Conservation (phyloP, 805 yeast species). For the Candida takata region DNA sequence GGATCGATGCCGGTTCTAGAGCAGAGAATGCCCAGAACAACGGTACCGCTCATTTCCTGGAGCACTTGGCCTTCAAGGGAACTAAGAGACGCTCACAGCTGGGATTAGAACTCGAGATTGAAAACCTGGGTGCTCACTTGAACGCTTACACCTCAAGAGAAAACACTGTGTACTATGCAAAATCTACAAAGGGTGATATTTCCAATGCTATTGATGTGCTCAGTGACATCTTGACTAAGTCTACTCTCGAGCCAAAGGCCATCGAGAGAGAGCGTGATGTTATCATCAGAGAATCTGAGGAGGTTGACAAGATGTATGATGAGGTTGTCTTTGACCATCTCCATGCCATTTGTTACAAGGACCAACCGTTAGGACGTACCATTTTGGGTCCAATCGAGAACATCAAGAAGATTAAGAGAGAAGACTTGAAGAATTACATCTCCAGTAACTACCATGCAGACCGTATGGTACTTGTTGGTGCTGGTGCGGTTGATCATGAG, state of each 20-base stretch:
- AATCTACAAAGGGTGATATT: slow-evolving; percentile 72
- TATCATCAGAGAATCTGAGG: slow-evolving; percentile 92
- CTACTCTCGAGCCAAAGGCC: slow-evolving; percentile 74
- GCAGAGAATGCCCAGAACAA: slow-evolving; percentile 81
- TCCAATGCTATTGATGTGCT: slow-evolving; percentile 82
- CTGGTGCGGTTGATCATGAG: slow-evolving; percentile 89
- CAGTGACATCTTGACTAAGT: slow-evolving; percentile 82
- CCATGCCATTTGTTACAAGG: slow-evolving; percentile 85
- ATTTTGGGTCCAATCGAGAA: slow-evolving; percentile 91
- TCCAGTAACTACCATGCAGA: slow-evolving; percentile 87
- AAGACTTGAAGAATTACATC: slow-evolving; percentile 75
- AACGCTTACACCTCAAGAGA: slow-evolving; percentile 99
- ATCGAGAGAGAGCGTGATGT: slow-evolving; percentile 96
- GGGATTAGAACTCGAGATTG: slow-evolving; percentile 85
- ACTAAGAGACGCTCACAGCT: slow-evolving; percentile 75
- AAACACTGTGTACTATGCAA: slow-evolving; percentile 94
- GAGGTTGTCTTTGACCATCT: slow-evolving; percentile 96
- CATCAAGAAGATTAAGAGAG: slow-evolving; percentile 70
- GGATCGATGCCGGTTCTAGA: slow-evolving; percentile 98
- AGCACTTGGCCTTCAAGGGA: slow-evolving; percentile 95
- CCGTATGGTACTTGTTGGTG: slow-evolving; percentile 96
- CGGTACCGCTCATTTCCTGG: slow-evolving; percentile 97
- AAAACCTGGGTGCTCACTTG: slow-evolving; percentile 92
- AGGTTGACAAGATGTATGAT: slow-evolving; percentile 96
- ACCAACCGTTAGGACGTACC: slow-evolving; percentile 93